Percentiles rank a stretch among this genome's conserved stretches.
These are phyloP conservation scores for Russula sp. DNA, from an alignment of 768 basidiomycete species.

Conservation along the genomic window DNA sequence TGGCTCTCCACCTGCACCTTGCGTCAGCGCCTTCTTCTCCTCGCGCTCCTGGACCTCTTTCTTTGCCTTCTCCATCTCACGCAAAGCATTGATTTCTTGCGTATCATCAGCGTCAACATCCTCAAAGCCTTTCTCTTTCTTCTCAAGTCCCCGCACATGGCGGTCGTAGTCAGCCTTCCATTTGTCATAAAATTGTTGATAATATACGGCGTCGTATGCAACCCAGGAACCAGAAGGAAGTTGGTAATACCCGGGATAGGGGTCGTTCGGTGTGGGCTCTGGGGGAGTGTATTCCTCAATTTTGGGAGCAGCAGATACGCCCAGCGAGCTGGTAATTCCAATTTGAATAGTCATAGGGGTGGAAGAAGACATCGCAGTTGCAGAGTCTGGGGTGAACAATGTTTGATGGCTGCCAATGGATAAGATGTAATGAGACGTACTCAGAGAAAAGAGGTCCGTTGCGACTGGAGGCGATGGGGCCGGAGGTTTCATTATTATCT, in stretches of 20 bases:
- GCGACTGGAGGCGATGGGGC: conserved; percentile 28
- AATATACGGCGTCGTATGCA: conserved; percentile 64
- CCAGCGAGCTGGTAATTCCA: conserved; percentile 21
- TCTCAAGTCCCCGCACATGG: conserved; percentile 67
- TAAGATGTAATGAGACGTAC: conserved; percentile 30
- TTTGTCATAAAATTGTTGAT: conserved; percentile 55
- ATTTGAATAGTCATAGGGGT: conserved; percentile 15
- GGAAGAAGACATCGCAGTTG: conserved; percentile 21
- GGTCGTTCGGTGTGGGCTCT: conserved; percentile 64
- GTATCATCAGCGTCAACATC: conserved; percentile 49
- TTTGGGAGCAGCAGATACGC: conserved; percentile 57
- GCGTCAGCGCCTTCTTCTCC: conserved; percentile 67
- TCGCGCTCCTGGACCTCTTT: conserved; percentile 68
- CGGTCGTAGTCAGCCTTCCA: conserved; percentile 70
- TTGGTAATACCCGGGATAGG: conserved; percentile 83
- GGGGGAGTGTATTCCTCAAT: conserved; percentile 64
- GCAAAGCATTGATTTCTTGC: conserved; percentile 53
- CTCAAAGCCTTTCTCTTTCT: conserved; percentile 63
- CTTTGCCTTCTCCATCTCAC: conserved; percentile 75
- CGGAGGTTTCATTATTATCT: conserved; percentile 14
- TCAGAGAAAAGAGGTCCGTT: conserved; percentile 63
- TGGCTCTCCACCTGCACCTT: conserved; percentile 45
- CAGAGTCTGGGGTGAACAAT: conserved; percentile 4
- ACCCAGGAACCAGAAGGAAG: conserved; percentile 77
- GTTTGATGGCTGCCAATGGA: background rate